phyloP scores from a whole-genome alignment of 805 yeast species.

The Metschnikowia lunata region DNA sequence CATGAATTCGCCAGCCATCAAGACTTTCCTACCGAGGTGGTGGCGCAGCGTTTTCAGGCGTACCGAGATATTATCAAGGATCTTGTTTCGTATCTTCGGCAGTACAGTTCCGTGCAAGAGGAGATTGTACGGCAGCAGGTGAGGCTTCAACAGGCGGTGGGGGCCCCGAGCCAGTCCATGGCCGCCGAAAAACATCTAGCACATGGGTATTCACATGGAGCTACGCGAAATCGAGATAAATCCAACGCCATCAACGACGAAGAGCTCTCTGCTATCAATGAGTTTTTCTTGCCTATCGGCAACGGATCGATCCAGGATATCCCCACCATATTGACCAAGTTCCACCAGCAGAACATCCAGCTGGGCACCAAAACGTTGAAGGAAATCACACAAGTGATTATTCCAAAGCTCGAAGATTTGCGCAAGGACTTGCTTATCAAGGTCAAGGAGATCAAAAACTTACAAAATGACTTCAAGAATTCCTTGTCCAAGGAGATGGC shows the following conservation, averaged over 20 bases:
- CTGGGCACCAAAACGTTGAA: slow-evolving; percentile 42
- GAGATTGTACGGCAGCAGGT: slow-evolving; percentile 80
- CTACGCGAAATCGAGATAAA: slow-evolving; percentile 4
- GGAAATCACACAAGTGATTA: slow-evolving; percentile 44
- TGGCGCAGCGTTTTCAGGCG: slow-evolving; percentile 77
- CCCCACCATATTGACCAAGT: slow-evolving; percentile 58
- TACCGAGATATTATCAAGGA: slow-evolving; percentile 82
- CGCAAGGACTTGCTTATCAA: slow-evolving; percentile 73
- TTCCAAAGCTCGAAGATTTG: slow-evolving; percentile 54
- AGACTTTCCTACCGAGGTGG: slow-evolving; percentile 73
- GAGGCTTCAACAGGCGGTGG: slow-evolving; percentile 70
- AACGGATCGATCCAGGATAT: slow-evolving; percentile 79
- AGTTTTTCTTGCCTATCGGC: slow-evolving; percentile 72
- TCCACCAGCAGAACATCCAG: slow-evolving; percentile 40
- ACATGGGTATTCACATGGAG: slow-evolving; percentile 11
- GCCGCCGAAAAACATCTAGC: slow-evolving; percentile 3
- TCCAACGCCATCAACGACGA: slow-evolving; percentile 21
- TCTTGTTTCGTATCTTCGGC: slow-evolving; percentile 68
- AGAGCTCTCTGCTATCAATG: slow-evolving; percentile 32
- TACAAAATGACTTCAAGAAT: slow-evolving; percentile 82
- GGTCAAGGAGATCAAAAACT: slow-evolving; percentile 78
- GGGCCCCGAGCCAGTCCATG: slow-evolving; percentile 13
- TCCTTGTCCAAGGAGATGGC: slow-evolving; percentile 57
- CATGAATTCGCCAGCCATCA: slow-evolving; percentile 29
- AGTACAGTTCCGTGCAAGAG: slow-evolving; percentile 80